phyloP scores from a whole-genome alignment of 805 yeast species.

The Myxozyma neglecta region DNA sequence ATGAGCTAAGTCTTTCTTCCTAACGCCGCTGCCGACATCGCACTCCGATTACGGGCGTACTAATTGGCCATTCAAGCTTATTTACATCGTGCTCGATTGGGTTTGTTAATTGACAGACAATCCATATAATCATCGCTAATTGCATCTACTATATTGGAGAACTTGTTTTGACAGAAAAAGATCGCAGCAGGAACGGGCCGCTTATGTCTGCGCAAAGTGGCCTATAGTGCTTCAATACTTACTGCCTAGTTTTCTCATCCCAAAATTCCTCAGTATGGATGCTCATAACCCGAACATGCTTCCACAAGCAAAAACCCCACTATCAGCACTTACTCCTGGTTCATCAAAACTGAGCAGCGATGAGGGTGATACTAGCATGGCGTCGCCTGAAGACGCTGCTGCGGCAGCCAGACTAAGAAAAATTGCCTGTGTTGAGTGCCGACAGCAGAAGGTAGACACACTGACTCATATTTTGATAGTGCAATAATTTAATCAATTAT shows the following conservation, averaged over 20 bases:
- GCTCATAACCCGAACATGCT: not conserved
- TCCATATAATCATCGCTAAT: no score
- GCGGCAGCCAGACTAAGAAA: slow-evolving; percentile 15
- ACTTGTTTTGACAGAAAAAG: no score
- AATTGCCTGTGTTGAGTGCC: slow-evolving; percentile 90
- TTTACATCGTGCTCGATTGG: not conserved
- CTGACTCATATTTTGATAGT: not conserved
- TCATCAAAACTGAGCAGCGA: slow-evolving; percentile 8
- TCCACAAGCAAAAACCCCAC: not conserved
- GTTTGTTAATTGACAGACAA: not conserved
- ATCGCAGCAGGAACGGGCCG: no score
- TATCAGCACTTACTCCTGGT: slow-evolving; percentile 7
- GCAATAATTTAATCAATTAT: not conserved
- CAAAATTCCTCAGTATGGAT: not conserved
- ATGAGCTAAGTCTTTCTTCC: not conserved
- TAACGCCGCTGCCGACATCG: slow-evolving; percentile 18
- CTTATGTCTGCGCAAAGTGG: no score
- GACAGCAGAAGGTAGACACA: slow-evolving; percentile 73
- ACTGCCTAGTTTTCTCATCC: no score
- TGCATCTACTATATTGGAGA: no score
- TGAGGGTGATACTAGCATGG: slow-evolving; percentile 12
- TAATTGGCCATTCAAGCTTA: not conserved
- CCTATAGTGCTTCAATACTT: no score
- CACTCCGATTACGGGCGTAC: slow-evolving; percentile 14
- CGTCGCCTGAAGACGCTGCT: slow-evolving; percentile 26